These are phyloP conservation scores for Stenogyne calaminthoides DNA, from an alignment of 305 asterid genomes.

Conservation along the genomic window DNA sequence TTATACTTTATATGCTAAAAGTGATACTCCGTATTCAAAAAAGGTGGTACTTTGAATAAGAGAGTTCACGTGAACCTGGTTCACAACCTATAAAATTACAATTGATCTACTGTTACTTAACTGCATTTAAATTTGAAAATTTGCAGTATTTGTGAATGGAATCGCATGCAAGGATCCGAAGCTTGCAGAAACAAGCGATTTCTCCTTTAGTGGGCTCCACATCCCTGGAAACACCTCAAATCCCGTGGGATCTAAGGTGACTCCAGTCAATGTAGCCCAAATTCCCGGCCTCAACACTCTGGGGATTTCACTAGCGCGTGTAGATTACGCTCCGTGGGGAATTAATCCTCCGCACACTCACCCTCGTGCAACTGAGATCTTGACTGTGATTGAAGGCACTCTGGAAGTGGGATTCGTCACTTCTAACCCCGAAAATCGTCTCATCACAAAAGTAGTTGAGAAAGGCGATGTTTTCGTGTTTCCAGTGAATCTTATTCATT, in stretches of 20 bases:
- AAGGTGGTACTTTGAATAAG: too few relatives aligned
- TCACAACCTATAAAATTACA: too few relatives aligned
- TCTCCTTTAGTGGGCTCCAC: conserved; percentile 34
- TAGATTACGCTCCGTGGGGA: conserved; percentile 40
- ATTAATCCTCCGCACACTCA: conserved; percentile 47
- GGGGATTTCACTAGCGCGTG: conserved; percentile 42
- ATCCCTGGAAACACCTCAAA: conserved; percentile 46
- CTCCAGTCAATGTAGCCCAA: conserved; percentile 35
- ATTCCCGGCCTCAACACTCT: conserved; percentile 53
- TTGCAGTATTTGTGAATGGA: conserved; percentile 44
- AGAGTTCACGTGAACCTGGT: too few relatives aligned
- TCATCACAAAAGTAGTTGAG: conserved; percentile 35
- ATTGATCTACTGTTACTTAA: too few relatives aligned
- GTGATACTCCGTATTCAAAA: too few relatives aligned
- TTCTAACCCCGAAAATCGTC: conserved; percentile 43
- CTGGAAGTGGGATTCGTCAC: conserved; percentile 50
- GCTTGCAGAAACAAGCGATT: conserved; percentile 32
- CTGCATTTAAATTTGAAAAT: not conserved
- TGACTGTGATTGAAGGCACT: conserved; percentile 44
- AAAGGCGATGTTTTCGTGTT: conserved; percentile 52
- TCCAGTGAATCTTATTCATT: conserved; percentile 50
- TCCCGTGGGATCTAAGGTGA: conserved; percentile 46
- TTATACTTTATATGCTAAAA: too few relatives aligned
- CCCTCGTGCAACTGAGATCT: conserved; percentile 42
- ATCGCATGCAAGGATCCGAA: conserved; percentile 44